A percentile compares a stretch with the other conserved stretches of the same genome.
Evolutionary conservation across 768 basidiomycete species (phyloP).

Genomic region (Sporobolomyces roseus): DNA sequence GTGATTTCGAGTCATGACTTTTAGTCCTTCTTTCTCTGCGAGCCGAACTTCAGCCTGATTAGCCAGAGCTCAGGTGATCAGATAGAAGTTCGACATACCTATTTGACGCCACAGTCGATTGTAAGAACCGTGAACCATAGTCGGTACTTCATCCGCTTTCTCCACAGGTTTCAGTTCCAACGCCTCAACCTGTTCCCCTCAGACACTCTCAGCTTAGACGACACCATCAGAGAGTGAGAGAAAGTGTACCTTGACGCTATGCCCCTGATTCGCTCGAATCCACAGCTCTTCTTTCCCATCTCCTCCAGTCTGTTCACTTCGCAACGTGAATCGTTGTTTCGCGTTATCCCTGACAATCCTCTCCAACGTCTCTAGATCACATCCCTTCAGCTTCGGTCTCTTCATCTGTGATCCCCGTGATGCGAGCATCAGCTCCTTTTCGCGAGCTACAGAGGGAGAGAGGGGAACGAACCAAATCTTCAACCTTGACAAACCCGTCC

Average conservation of each 20-base stretch:
- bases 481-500: conserved; percentile 80
- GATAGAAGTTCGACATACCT: conserved; percentile 53
- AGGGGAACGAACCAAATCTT: conserved; percentile 67
- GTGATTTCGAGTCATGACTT: conserved; percentile 75
- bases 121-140: conserved; percentile 80
- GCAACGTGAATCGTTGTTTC: conserved; percentile 64
- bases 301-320: conserved; percentile 53
- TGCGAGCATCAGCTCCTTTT: neutral
- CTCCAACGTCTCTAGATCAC: conserved; percentile 53
- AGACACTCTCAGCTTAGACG: neutral
- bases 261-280: conserved; percentile 87
- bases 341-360: conserved; percentile 62
- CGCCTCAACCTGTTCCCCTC: conserved; percentile 58
- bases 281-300: conserved; percentile 60
- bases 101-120: conserved; percentile 67
- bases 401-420: conserved; percentile 56
- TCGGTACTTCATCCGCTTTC: conserved; percentile 62
- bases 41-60: no score
- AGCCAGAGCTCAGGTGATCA: no score
- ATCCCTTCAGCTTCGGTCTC: conserved; percentile 62
- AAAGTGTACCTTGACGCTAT: conserved; percentile 66
- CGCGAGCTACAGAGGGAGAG: neutral
- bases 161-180: conserved; percentile 63
- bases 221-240: neutral
- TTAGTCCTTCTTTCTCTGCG: conserved; percentile 44